Evolutionary conservation across 2,329 filamentous ascomycete genomes (phyloP).

Genomic region (Colletotrichum zoysiae): DNA sequence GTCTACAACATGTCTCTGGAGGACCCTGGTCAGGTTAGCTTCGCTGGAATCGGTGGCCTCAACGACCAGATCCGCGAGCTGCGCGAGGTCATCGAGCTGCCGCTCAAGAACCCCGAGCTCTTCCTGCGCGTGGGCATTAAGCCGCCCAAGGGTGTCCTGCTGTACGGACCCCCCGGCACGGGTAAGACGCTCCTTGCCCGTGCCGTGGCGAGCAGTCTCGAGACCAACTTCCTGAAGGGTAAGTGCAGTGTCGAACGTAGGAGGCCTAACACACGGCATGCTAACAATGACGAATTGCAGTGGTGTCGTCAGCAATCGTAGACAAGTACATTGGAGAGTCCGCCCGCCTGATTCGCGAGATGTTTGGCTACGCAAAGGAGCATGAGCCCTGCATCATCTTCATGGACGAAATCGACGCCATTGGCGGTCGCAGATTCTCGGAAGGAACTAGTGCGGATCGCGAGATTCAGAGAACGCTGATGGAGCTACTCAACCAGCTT

Average conservation of each 20-base stretch:
- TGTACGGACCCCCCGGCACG: constrained; percentile 96
- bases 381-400: constrained; percentile 99
- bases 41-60: constrained; percentile 95
- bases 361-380: constrained; percentile 99
- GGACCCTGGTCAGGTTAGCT: constrained; percentile 97
- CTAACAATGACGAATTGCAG: constrained; percentile 59
- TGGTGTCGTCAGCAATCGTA: constrained; percentile 98
- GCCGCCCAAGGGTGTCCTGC: constrained; percentile 94
- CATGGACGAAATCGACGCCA: constrained; percentile 99
- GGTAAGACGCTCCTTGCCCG: constrained; percentile 95
- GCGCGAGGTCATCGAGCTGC: constrained; percentile 96
- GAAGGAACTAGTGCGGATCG: constrained; percentile 98
- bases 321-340: constrained; percentile 99
- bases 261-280: neutral
- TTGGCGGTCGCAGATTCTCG: constrained; percentile 94
- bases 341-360: constrained; percentile 95
- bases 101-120: constrained; percentile 97
- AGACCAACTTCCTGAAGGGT: constrained; percentile 99
- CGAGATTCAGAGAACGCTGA: constrained; percentile 97
- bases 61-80: constrained; percentile 99
- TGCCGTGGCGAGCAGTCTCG: constrained; percentile 94
- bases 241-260: constrained; percentile 45
- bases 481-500: constrained; percentile 98
- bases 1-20: constrained; percentile 99
- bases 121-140: constrained; percentile 98